Evolutionary conservation across 2,329 filamentous ascomycete species (phyloP).

Genomic region (Aureobasidium sp.): DNA sequence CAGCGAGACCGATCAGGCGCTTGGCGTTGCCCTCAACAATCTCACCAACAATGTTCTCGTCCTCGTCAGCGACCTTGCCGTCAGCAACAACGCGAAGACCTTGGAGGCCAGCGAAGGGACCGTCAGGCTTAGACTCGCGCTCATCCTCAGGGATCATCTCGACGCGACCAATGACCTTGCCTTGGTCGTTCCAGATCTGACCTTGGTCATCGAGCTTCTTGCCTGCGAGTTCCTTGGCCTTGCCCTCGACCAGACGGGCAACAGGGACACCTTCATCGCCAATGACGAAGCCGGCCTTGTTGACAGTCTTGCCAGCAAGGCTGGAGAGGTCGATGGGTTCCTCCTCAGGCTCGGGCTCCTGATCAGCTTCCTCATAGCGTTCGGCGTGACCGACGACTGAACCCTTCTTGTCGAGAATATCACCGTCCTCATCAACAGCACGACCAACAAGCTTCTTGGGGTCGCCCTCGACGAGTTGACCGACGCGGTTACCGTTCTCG

Average conservation of each 20-base stretch:
- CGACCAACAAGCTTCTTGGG: conserved; percentile 46
- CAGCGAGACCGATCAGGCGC: conserved; percentile 51
- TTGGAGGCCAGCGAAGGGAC: conserved; percentile 44
- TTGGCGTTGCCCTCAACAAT: conserved; percentile 53
- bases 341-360: conserved; percentile 43
- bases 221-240: conserved; percentile 55
- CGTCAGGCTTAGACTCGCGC: conserved; percentile 44
- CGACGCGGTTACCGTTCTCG: conserved; percentile 44
- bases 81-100: conserved; percentile 42
- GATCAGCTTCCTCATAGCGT: conserved; percentile 58
- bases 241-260: conserved; percentile 61
- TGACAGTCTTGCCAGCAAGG: conserved; percentile 41
- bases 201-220: conserved; percentile 66
- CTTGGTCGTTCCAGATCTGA: conserved; percentile 65
- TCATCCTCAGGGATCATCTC: conserved; percentile 63
- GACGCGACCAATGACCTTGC: conserved; percentile 60
- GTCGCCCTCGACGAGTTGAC: conserved; percentile 43
- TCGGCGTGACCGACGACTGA: conserved; percentile 46
- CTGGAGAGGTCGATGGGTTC: conserved; percentile 38
- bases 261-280: conserved; percentile 45
- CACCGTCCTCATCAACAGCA: conserved; percentile 45
- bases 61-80: conserved; percentile 44
- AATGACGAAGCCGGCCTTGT: conserved; percentile 46
- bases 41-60: conserved; percentile 45
- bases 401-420: conserved; percentile 48